Base-by-base conservation (phyloP, 129 eudicot genomes). In the Dittrichia graveolens region DNA sequence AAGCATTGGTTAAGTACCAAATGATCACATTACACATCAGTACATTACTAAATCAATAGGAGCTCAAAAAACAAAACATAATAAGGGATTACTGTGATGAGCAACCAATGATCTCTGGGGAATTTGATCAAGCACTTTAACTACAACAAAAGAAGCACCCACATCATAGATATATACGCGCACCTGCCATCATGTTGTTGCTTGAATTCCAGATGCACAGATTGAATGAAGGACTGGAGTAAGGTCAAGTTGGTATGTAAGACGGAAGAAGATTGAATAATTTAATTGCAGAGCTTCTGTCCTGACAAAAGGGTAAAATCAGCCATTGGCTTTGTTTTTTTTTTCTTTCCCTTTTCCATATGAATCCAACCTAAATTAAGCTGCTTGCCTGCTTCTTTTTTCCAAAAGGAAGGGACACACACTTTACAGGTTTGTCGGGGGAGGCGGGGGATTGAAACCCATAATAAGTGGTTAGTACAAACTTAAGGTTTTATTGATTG, bases 161-260 rank as follows among this genome's bases (percentile, higher is more conserved):
- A 8, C 59, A 42, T 35, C 43, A 48, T 40, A 18, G 15, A 56
- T 45, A 43, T 8, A 34, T 24, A 57, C 15, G 55, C 73, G 50
- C 53, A 78, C 82, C 77, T 71, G 73, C 15, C 6, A 78, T 44
- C 82, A 78, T 78, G 49, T 62, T 77, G 14, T 45, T 15, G 60
- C 44, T 54, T 52, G 60, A 53, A 62, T 49, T 65, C 52, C 72
- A 13, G 63, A 53, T 61, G 43, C 35, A 24, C 31, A 31, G 77
- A 78, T 78, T 54, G 24, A 62, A 11, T 54, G 24, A 62, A 11
- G 35, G 50, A 34, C 44, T 37, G 40, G 37, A 65, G 56, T 12
- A 15, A 73, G 0, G 11, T 71, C 39, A 12, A 50, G 13, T 15
- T 50, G 14, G 44, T 19, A 8, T 6, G 78, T 34, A 53, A 56